A percentile compares a stretch with the other conserved stretches of the same genome.
phyloP scores from a whole-genome alignment of 257 asterid genomes.

The Eustoma russellianum region DNA sequence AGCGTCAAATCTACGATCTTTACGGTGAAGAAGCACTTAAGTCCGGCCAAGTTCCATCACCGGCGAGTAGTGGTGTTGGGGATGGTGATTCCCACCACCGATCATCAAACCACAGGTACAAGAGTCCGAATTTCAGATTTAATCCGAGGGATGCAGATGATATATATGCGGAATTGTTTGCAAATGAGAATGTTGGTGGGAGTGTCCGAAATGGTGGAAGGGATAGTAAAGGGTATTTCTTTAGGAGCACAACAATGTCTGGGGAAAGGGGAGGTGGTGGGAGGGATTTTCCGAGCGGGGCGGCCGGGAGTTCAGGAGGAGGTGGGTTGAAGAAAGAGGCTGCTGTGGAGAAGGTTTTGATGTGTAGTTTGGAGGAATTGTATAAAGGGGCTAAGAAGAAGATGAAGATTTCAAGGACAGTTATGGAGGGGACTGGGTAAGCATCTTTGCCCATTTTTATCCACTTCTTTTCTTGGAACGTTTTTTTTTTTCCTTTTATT shows the following conservation, averaged over 20 bases:
- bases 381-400: constrained; percentile 68
- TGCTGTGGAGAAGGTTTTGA: constrained; percentile 60
- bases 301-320: constrained; percentile 23
- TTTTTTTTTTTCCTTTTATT: no score
- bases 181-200: constrained; percentile 36
- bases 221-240: constrained; percentile 45
- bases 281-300: constrained; percentile 20
- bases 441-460: no score
- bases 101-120: constrained; percentile 37
- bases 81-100: constrained; percentile 8
- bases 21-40: constrained; percentile 92
- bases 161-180: constrained; percentile 77
- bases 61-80: constrained; percentile 43
- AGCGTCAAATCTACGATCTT: no score
- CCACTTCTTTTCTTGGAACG: neutral
- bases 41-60: constrained; percentile 69
- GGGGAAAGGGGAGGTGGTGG: constrained; percentile 33
- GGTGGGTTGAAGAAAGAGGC: constrained; percentile 56
- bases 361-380: constrained; percentile 88
- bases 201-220: constrained; percentile 19
- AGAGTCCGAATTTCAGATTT: constrained; percentile 71
- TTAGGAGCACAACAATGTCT: constrained; percentile 55
- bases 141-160: constrained; percentile 89
- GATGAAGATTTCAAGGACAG: constrained; percentile 82
- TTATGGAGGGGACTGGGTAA: constrained; percentile 67